Conservation (phyloP, 768 basidiomycete species). For the Amanita molliuscula region DNA sequence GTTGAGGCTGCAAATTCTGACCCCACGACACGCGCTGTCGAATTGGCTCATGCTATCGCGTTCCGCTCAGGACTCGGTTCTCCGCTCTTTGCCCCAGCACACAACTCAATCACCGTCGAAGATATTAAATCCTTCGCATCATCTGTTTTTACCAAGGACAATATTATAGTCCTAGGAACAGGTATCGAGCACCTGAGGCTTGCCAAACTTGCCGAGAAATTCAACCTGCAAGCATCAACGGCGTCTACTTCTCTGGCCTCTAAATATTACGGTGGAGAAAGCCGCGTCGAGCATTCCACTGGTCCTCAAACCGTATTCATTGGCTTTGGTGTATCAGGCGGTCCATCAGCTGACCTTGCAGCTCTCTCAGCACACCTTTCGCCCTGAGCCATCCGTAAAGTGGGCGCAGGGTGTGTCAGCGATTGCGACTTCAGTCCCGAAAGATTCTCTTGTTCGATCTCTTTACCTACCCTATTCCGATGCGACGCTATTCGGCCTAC, state of each 20-base stretch:
- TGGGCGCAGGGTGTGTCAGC: slow-evolving; percentile 75
- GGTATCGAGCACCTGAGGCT: slow-evolving; percentile 72
- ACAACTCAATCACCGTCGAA: slow-evolving; percentile 48
- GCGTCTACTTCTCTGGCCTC: slow-evolving; percentile 24
- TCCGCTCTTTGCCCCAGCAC: slow-evolving; percentile 75
- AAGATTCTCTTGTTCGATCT: slow-evolving; percentile 52
- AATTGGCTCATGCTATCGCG: slow-evolving; percentile 80
- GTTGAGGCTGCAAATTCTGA: slow-evolving; percentile 45
- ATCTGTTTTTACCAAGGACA: slow-evolving; percentile 63
- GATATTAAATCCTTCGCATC: slow-evolving; percentile 71
- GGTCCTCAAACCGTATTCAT: slow-evolving; percentile 76
- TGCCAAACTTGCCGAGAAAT: slow-evolving; percentile 58
- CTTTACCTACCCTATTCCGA: slow-evolving; percentile 89
- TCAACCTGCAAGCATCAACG: slow-evolving; percentile 35
- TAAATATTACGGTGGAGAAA: slow-evolving; percentile 77
- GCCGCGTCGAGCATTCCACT: slow-evolving; percentile 51
- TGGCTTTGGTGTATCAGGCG: slow-evolving; percentile 70
- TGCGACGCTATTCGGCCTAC: slow-evolving; percentile 76
- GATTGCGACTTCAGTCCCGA: slow-evolving; percentile 48
- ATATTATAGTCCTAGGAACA: slow-evolving; percentile 80
- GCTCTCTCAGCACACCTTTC: slow-evolving; percentile 76
- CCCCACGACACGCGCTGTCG: slow-evolving; percentile 64
- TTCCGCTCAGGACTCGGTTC: slow-evolving; percentile 93
- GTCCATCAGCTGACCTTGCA: slow-evolving; percentile 60
- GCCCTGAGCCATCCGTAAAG: slow-evolving; percentile 70